Evolutionary conservation across 2,329 filamentous ascomycete genomes (phyloP).

Genomic region (Ascochyta lentis): DNA sequence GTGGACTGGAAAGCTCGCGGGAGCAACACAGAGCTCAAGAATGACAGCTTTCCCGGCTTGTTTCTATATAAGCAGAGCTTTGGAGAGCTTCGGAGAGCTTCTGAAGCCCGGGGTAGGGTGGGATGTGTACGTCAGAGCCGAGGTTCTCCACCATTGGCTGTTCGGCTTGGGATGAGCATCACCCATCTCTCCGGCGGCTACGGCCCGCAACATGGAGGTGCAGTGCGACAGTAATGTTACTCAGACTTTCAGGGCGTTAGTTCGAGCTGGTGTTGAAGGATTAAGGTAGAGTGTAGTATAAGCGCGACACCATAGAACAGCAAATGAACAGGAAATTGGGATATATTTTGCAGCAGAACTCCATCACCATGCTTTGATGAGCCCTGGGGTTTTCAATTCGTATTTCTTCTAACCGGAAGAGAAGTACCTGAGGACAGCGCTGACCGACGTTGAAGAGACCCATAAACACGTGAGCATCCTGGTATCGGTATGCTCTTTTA

Average conservation of each 20-base stretch:
- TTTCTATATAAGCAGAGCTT: background rate
- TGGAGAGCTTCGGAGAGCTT: constrained; percentile 1
- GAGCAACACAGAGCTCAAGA: background rate
- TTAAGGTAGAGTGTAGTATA: background rate
- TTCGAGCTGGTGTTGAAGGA: background rate
- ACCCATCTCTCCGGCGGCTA: constrained; percentile 17
- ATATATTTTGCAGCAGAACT: constrained; percentile 41
- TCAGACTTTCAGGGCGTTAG: background rate
- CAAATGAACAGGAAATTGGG: constrained; percentile 21
- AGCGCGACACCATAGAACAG: background rate
- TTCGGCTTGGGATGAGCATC: constrained; percentile 1
- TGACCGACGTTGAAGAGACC: constrained; percentile 48
- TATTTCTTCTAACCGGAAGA: constrained; percentile 49
- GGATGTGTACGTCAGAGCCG: constrained; percentile 34
- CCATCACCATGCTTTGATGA: constrained; percentile 45
- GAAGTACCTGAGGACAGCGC: constrained; percentile 44
- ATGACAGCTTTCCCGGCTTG: background rate
- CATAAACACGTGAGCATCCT: constrained; percentile 49
- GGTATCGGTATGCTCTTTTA: constrained; percentile 48
- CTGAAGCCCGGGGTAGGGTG: constrained; percentile 31
- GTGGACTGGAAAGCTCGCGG: background rate
- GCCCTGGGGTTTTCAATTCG: constrained; percentile 49
- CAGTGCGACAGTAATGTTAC: background rate
- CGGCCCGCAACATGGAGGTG: constrained; percentile 2
- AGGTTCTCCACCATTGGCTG: constrained; percentile 35